Percentiles rank a stretch among this genome's conserved stretches.
Evolutionary conservation across 2,329 filamentous ascomycete genomes (phyloP).

Genomic region (Aspergillus transmontanensis): DNA sequence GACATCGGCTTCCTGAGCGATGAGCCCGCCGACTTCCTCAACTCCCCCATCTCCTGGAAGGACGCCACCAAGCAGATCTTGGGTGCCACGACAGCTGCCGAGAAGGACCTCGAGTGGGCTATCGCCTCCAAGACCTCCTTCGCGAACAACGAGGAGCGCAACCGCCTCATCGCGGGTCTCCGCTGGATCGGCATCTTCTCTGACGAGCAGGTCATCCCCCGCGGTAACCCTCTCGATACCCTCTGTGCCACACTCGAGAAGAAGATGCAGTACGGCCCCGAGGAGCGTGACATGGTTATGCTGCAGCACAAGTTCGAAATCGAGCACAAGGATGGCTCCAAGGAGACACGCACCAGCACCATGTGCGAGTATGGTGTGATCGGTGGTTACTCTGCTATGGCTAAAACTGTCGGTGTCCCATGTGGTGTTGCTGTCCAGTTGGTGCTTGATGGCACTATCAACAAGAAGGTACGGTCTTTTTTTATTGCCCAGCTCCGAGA

Average conservation of each 20-base stretch:
- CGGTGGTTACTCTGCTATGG: slow-evolving; percentile 81
- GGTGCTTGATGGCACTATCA: slow-evolving; percentile 74
- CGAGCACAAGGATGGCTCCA: slow-evolving; percentile 75
- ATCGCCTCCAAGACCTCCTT: slow-evolving; percentile 78
- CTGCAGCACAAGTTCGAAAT: slow-evolving; percentile 70
- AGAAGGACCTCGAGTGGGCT: slow-evolving; percentile 71
- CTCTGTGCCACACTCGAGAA: slow-evolving; percentile 84
- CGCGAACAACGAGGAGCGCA: slow-evolving; percentile 66
- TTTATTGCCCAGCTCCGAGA: background rate
- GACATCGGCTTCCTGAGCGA: slow-evolving; percentile 88
- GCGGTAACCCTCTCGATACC: slow-evolving; percentile 84
- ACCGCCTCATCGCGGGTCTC: slow-evolving; percentile 70
- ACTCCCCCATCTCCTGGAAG: slow-evolving; percentile 74
- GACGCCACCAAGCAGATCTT: slow-evolving; percentile 80
- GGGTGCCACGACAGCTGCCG: slow-evolving; percentile 65
- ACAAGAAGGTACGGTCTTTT: slow-evolving; percentile 54
- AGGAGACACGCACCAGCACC: slow-evolving; percentile 77
- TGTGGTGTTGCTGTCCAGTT: slow-evolving; percentile 75
- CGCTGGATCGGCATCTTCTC: slow-evolving; percentile 72
- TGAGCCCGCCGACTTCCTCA: slow-evolving; percentile 65
- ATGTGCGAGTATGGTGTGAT: slow-evolving; percentile 81
- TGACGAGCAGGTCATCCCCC: slow-evolving; percentile 67
- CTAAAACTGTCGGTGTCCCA: slow-evolving; percentile 76
- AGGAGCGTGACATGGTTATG: slow-evolving; percentile 82
- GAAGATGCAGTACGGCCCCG: slow-evolving; percentile 86